phyloP scores from a whole-genome alignment of 305 asterid genomes.

The Solanum chacoense region DNA sequence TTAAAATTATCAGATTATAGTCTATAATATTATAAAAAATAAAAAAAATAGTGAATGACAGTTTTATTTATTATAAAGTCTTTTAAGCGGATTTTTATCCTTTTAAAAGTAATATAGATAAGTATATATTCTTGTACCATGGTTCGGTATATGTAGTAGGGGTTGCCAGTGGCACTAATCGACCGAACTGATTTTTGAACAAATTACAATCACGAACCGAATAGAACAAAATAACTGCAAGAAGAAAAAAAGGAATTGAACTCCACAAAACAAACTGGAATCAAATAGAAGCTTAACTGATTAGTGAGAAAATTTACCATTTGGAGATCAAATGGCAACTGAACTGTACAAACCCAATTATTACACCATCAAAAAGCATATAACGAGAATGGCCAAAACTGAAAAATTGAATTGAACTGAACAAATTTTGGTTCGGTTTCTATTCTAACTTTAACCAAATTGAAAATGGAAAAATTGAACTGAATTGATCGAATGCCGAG shows the following conservation, averaged over 20 bases:
- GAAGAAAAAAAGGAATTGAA: not conserved
- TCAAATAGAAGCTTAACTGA: not conserved
- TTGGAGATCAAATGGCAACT: no score
- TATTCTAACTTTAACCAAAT: not conserved
- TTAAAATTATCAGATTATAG: not conserved
- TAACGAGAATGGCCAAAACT: not conserved
- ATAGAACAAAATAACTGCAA: not conserved
- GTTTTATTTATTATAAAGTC: not conserved
- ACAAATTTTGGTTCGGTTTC: not conserved
- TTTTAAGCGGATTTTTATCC: not conserved
- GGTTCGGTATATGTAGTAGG: not conserved
- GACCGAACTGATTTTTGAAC: not conserved
- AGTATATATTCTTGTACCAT: not conserved
- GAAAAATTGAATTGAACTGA: not conserved
- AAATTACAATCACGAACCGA: not conserved
- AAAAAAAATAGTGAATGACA: not conserved
- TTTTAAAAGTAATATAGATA: not conserved
- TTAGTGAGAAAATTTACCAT: not conserved
- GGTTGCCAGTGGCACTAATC: not conserved
- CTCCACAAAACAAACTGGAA: not conserved
- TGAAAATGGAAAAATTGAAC: not conserved
- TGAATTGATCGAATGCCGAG: not conserved
- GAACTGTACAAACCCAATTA: not conserved
- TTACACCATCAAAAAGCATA: not conserved
- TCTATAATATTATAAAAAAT: no score